phyloP scores from a whole-genome alignment of 805 yeast species.

The Ogataea ramenticola region DNA sequence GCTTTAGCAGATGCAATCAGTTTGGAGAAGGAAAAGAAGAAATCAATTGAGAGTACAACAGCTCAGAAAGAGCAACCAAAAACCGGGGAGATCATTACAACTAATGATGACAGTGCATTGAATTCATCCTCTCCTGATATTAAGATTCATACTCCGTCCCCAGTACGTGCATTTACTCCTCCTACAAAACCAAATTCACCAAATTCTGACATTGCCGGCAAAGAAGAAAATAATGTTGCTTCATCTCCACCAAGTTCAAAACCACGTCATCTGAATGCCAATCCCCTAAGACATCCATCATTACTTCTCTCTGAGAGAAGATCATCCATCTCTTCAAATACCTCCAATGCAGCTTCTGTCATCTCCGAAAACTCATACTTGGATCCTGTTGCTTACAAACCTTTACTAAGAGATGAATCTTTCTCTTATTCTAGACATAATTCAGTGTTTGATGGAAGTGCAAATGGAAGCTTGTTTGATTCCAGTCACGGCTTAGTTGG shows the following conservation, averaged over 20 bases:
- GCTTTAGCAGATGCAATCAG: conserved; percentile 15
- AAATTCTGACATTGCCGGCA: no score
- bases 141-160: not conserved
- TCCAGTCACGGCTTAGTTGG: not conserved
- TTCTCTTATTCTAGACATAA: conserved; percentile 7
- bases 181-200: no score
- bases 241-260: not conserved
- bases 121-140: no score
- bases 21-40: conserved; percentile 1
- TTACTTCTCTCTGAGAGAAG: conserved; percentile 3
- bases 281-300: not conserved
- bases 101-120: no score
- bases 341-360: conserved; percentile 10
- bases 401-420: conserved; percentile 11
- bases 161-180: not conserved
- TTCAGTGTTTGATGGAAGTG: conserved; percentile 2
- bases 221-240: not conserved
- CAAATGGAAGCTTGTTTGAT: not conserved
- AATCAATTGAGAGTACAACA: no score
- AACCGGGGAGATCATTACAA: no score
- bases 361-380: conserved; percentile 8
- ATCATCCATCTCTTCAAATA: conserved; percentile 13
- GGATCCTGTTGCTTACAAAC: conserved; percentile 10
- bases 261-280: not conserved
- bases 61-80: no score